Evolutionary conservation across 352 stramenopile species (phyloP).

Genomic region (Globisporangium cylindrosporum): DNA sequence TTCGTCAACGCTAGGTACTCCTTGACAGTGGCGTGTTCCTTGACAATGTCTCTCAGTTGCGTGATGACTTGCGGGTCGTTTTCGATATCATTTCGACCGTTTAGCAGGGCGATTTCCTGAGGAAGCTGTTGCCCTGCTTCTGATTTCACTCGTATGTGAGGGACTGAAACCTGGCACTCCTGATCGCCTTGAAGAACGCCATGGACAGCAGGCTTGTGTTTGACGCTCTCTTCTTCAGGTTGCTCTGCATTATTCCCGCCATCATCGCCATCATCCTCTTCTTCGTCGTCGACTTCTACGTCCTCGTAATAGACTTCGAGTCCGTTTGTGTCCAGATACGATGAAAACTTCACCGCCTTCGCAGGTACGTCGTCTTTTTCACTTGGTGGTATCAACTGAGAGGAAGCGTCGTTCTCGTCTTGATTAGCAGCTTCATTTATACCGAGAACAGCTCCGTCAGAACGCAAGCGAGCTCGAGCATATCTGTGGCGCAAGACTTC

Average conservation of each 20-base stretch:
- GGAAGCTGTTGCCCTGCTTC: not conserved
- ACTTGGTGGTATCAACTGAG: not conserved
- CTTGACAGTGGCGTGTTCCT: conserved; percentile 28
- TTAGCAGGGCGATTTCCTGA: not conserved
- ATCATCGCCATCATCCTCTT: conserved; percentile 3
- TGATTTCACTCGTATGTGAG: not conserved
- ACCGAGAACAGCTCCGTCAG: not conserved
- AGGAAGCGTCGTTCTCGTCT: not conserved
- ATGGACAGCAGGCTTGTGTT: not conserved
- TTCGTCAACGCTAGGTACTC: conserved; percentile 25
- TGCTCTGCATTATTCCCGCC: conserved; percentile 3
- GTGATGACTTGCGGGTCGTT: conserved; percentile 46
- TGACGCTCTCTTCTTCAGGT: not conserved
- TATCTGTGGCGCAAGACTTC: conserved; percentile 21
- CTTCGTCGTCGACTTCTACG: conserved; percentile 22
- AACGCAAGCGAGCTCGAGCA: not conserved
- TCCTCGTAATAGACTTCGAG: conserved; percentile 28
- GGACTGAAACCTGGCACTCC: not conserved
- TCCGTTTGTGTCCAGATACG: conserved; percentile 25
- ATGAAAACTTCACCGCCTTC: conserved; percentile 4
- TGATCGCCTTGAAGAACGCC: not conserved
- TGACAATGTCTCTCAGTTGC: conserved; percentile 45
- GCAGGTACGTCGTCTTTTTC: not conserved
- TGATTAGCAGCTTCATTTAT: not conserved
- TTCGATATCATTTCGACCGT: conserved; percentile 17